Evolutionary conservation across 192 early-diverging fungal genomes (phyloP).

Genomic region (Geranomyces michiganensis): DNA sequence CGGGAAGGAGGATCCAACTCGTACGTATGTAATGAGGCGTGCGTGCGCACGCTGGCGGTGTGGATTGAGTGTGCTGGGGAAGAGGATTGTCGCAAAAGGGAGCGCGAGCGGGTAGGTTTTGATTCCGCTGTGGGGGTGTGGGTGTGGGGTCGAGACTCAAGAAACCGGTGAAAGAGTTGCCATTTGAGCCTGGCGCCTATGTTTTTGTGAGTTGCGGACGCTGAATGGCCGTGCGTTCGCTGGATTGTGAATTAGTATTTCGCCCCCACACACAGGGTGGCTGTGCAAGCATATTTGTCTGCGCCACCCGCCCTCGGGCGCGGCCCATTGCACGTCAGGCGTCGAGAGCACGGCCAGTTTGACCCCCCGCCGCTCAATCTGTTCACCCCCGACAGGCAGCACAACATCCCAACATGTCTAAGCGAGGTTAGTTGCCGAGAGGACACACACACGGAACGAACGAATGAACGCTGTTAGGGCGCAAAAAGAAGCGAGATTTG

Average conservation of each 20-base stretch:
- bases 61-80: neutral
- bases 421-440: constrained; percentile 21
- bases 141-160: too few species aligned
- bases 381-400: neutral
- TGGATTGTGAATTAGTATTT: neutral
- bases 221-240: too few species aligned
- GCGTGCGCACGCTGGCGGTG: neutral
- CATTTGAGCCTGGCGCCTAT: too few species aligned
- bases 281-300: neutral
- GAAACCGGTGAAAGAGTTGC: too few species aligned
- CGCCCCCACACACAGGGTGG: too few species aligned
- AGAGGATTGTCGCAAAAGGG: neutral
- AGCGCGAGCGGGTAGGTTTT: too few species aligned
- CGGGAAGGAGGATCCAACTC: too few species aligned
- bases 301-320: neutral
- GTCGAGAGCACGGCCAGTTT: neutral
- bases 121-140: too few species aligned
- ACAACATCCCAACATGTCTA: constrained; percentile 25
- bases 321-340: neutral
- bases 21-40: too few species aligned
- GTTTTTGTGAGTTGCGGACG: too few species aligned
- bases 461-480: neutral
- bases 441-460: neutral
- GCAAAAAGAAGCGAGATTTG: neutral
- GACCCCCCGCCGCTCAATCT: neutral